Base-by-base conservation (phyloP, 2,329 filamentous ascomycete species). In the Diaporthe sp. region DNA sequence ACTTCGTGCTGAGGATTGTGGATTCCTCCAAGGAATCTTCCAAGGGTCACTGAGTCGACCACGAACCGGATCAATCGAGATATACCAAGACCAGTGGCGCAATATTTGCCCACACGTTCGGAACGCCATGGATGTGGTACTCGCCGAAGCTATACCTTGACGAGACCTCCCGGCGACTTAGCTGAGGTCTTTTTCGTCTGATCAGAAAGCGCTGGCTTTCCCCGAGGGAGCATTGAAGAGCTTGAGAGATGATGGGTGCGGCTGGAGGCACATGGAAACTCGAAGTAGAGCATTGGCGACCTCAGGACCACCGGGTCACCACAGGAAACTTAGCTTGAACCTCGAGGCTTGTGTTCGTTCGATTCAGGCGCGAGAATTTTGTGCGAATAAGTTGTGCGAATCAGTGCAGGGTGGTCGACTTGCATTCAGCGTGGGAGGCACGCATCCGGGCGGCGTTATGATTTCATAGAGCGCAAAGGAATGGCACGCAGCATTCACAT, bases 1-100 rank as follows among this genome's bases (percentile, higher is more conserved):
- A 99, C 88, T 98, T 99, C 84, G 93, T 98, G 51, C 87, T 99
- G 82, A 90, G 95, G 78, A 92, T 95, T 79, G 86, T 85, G 4
- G 90, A 90, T 79, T 81, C 82, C 20, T 77, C 81, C 58, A 84
- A 84, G 77, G 90, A 90, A 79, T 81, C 82, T 20, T 77, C 81
- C 60, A 84, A 84, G 76, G 82, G 82, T 76, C 63, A 55, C 61
- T 73, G 47, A 42, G 6, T 39, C 49, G 13, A 28, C 22, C 34
- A 9, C 51, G 34, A 4, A 17, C 22, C n/a, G 10, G 5, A 22
- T 22, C n/a, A 39, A 31, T 55, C 49, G 8, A n/a, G 44, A 12
- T 8, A 42, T 28, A 42, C 8, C 8, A 39, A 12, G 9, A 55
- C 2, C 15, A 55, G 13, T 42, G 15, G 3, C 17, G 17, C 31